Conservation (phyloP, 805 yeast genomes). For the Saturnispora kantuleensis region DNA sequence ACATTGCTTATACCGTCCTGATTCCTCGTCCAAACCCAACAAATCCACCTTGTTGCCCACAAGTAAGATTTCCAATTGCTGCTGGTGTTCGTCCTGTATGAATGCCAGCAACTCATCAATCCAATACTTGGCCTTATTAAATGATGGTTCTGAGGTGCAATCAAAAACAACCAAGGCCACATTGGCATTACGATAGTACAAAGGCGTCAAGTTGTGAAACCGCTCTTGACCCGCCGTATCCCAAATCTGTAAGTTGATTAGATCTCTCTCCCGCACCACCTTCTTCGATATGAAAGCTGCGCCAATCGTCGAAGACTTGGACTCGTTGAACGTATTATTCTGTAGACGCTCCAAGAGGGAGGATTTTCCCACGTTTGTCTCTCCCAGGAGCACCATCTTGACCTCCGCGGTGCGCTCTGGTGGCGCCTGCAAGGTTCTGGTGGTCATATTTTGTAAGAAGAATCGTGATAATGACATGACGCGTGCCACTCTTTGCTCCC, state of each 20-base stretch:
- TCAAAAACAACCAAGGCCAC: constrained; percentile 87
- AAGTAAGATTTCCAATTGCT: constrained; percentile 31
- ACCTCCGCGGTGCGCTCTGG: constrained; percentile 26
- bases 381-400: constrained; percentile 34
- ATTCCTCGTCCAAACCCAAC: constrained; percentile 17
- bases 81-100: constrained; percentile 13
- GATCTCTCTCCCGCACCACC: constrained; percentile 27
- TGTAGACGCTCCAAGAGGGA: constrained; percentile 79
- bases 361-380: constrained; percentile 53
- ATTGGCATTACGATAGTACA: constrained; percentile 74
- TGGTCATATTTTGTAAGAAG: neutral
- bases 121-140: constrained; percentile 80
- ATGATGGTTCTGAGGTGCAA: constrained; percentile 41
- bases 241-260: constrained; percentile 61
- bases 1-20: constrained; percentile 13
- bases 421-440: constrained; percentile 6
- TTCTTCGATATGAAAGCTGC: constrained; percentile 93
- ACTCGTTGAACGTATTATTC: constrained; percentile 58
- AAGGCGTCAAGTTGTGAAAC: constrained; percentile 72
- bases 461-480: no score
- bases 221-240: constrained; percentile 97
- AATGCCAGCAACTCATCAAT: constrained; percentile 56
- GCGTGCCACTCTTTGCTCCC: no score
- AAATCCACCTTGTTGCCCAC: constrained; percentile 85
- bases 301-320: constrained; percentile 91